Conservation (phyloP, 1,139 yeast genomes). For the Blastobotrys persicus region DNA sequence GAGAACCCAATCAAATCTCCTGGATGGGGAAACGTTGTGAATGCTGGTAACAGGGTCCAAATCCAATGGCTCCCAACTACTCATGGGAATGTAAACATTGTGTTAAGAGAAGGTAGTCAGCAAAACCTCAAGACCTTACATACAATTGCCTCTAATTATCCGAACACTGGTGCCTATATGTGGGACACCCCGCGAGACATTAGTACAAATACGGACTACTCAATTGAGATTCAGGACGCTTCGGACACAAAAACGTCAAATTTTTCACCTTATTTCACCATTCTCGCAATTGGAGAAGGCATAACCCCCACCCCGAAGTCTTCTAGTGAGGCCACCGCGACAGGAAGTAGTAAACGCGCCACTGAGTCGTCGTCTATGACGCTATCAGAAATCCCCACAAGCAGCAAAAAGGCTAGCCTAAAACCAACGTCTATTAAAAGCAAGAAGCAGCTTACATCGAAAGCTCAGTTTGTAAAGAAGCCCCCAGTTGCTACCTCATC, state of each 20-base stretch:
- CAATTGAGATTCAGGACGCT: constrained; percentile 37
- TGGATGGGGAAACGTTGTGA: constrained; percentile 32
- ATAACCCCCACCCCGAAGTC: constrained; percentile 20
- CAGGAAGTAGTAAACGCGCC: no score
- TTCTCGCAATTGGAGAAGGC: constrained; percentile 29
- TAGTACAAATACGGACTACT: constrained; percentile 32
- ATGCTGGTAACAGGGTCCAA: constrained; percentile 27
- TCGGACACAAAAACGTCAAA: constrained; percentile 25
- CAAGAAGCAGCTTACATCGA: background rate
- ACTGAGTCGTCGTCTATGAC: no score
- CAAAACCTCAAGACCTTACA: constrained; percentile 26
- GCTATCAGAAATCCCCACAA: no score
- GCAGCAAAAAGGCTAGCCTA: constrained; percentile 7
- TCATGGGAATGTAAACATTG: constrained; percentile 32
- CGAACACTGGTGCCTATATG: constrained; percentile 33
- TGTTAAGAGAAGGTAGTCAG: constrained; percentile 33
- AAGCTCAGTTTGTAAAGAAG: constrained; percentile 4
- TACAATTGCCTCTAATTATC: constrained; percentile 32
- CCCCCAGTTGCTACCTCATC: constrained; percentile 17
- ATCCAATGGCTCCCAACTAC: constrained; percentile 34
- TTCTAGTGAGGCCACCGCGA: background rate
- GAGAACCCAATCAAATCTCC: constrained; percentile 32
- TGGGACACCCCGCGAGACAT: constrained; percentile 32
- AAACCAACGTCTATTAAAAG: background rate
- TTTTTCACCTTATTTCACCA: constrained; percentile 36